phyloP scores from a whole-genome alignment of 257 asterid genomes.

The Lavandula angustifolia region DNA sequence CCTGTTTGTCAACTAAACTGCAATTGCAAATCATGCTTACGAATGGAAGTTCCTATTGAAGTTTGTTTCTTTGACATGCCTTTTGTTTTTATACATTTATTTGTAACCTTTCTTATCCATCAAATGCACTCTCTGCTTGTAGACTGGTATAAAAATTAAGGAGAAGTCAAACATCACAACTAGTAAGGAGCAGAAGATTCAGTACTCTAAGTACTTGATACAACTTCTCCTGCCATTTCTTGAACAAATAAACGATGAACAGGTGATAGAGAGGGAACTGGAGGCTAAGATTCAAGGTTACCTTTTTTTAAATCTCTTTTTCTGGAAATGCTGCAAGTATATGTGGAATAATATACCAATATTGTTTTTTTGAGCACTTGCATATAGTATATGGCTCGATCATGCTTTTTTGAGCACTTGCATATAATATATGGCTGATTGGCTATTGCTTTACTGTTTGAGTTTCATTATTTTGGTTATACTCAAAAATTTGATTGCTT shows the following conservation, averaged over 20 bases:
- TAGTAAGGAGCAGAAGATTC: constrained; percentile 35
- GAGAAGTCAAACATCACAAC: constrained; percentile 21
- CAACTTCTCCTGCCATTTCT: constrained; percentile 52
- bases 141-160: constrained; percentile 27
- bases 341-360: not conserved
- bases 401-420: not conserved
- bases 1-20: constrained; percentile 72
- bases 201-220: constrained; percentile 46
- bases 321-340: not conserved
- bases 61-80: constrained; percentile 39
- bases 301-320: not conserved
- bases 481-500: not conserved
- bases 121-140: constrained; percentile 15
- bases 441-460: not conserved
- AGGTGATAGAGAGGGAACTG: constrained; percentile 45
- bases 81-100: constrained; percentile 11
- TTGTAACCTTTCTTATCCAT: constrained; percentile 16
- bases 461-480: no score
- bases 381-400: not conserved
- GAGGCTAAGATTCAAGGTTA: constrained; percentile 60
- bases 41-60: constrained; percentile 44
- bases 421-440: not conserved
- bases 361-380: not conserved
- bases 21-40: constrained; percentile 75
- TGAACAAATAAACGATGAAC: constrained; percentile 51